Percentiles rank a stretch among this genome's conserved stretches.
Evolutionary conservation across 345 rosid genomes (phyloP).

Genomic region (Eutrema yunnanense): DNA sequence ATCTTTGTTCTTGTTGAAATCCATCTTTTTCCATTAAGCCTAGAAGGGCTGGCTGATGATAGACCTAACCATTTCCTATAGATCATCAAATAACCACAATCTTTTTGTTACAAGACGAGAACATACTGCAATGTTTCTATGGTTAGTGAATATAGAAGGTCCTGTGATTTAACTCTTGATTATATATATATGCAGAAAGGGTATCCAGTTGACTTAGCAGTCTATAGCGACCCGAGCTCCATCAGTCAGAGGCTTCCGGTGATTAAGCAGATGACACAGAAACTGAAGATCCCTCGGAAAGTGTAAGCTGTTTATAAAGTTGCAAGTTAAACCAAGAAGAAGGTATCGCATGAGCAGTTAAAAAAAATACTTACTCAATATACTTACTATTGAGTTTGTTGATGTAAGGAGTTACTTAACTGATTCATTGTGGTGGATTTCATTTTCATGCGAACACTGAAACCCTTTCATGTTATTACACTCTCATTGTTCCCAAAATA

Average conservation of each 20-base stretch:
- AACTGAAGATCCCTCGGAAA: slow-evolving; percentile 44
- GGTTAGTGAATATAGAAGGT: neutral
- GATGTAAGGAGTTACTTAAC: neutral
- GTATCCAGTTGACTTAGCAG: slow-evolving; percentile 68
- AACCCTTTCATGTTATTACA: neutral
- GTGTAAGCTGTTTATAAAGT: slow-evolving; percentile 5
- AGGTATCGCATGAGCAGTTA: neutral
- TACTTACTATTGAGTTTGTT: neutral
- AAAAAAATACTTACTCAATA: too few species aligned
- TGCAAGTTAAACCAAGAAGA: neutral
- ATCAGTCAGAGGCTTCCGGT: slow-evolving; percentile 86
- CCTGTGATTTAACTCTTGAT: neutral
- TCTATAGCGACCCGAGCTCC: slow-evolving; percentile 76
- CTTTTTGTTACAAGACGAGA: neutral
- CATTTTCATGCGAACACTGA: neutral
- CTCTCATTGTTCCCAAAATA: neutral
- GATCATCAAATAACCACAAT: neutral
- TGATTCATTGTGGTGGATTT: neutral
- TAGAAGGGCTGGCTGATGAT: neutral
- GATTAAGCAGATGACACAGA: slow-evolving; percentile 62
- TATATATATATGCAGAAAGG: slow-evolving; percentile 66
- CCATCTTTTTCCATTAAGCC: neutral
- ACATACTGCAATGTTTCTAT: neutral
- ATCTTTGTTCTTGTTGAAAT: neutral
- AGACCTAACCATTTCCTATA: neutral